Evolutionary conservation across 1,284 basidiomycete genomes (phyloP).

Genomic region (Paramarasmius palmivorus): DNA sequence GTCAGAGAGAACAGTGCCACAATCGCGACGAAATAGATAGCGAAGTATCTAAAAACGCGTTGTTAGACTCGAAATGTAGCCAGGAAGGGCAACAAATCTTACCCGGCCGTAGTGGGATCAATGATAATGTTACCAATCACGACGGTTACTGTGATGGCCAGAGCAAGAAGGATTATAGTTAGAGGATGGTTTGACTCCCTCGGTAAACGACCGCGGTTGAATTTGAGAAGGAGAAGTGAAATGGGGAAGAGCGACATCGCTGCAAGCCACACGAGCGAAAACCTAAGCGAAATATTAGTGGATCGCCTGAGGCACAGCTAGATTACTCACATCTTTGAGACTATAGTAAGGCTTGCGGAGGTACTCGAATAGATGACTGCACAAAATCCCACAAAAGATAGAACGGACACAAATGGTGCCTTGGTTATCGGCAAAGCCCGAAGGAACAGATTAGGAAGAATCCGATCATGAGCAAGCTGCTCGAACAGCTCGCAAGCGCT

Average conservation of each 20-base stretch:
- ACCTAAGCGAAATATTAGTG: conserved; percentile 32
- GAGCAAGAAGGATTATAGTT: conserved; percentile 37
- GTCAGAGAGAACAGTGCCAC: conserved; percentile 46
- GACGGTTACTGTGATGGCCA: conserved; percentile 46
- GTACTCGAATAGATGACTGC: conserved; percentile 59
- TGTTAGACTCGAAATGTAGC: background rate
- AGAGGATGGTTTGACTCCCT: conserved; percentile 42
- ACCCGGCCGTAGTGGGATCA: conserved; percentile 57
- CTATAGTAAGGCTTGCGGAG: conserved; percentile 48
- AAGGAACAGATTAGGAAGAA: conserved; percentile 58
- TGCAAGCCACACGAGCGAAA: conserved; percentile 62
- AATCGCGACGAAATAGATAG: conserved; percentile 56
- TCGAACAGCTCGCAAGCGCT: conserved; percentile 61
- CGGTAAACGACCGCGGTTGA: conserved; percentile 60
- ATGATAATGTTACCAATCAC: conserved; percentile 63
- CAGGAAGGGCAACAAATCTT: conserved; percentile 18
- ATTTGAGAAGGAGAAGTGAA: conserved; percentile 59
- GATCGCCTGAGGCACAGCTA: background rate
- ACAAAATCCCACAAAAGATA: conserved; percentile 52
- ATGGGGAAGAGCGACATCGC: conserved; percentile 67
- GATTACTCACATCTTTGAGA: conserved; percentile 55
- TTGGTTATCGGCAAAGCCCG: conserved; percentile 48
- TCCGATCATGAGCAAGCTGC: conserved; percentile 57
- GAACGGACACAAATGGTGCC: conserved; percentile 53
- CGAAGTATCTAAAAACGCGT: conserved; percentile 51